phyloP scores from a whole-genome alignment of 169 alveolate genomes.

The Plasmodium ovale region DNA sequence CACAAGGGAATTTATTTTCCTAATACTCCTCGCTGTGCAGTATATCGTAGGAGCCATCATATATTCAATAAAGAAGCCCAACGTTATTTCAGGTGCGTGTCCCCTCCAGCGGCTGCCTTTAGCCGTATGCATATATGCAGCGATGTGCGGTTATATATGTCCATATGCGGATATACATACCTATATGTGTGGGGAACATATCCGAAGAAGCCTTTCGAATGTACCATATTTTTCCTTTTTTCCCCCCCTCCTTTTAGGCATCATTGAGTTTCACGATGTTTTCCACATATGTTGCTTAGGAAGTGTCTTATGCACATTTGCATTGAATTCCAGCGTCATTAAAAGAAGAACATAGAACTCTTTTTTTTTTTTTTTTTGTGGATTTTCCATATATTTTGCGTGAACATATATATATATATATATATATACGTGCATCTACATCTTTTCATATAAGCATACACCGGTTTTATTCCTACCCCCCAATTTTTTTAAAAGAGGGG shows the following conservation, averaged over 20 bases:
- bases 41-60: slow-evolving; percentile 82
- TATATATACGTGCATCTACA: too few species aligned
- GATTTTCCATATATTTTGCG: too few species aligned
- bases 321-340: slow-evolving; percentile 77
- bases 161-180: not conserved
- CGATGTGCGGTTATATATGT: not conserved
- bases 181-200: not conserved
- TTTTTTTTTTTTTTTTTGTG: not conserved
- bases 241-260: slow-evolving; percentile 21
- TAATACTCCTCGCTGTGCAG: slow-evolving; percentile 35
- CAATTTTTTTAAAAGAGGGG: too few species aligned
- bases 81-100: slow-evolving; percentile 66
- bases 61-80: slow-evolving; percentile 82
- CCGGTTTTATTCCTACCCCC: not conserved
- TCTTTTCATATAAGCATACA: not conserved
- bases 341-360: slow-evolving; percentile 31
- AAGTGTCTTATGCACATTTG: slow-evolving; percentile 76
- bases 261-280: slow-evolving; percentile 83
- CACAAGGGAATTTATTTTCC: slow-evolving; percentile 49
- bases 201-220: too few species aligned
- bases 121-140: not conserved
- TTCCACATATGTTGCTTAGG: slow-evolving; percentile 83
- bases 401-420: too few species aligned
- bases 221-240: not conserved
- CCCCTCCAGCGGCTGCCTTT: not conserved